Evolutionary conservation across 805 yeast genomes (phyloP).

Genomic region (Metschnikowia aberdeeniae): DNA sequence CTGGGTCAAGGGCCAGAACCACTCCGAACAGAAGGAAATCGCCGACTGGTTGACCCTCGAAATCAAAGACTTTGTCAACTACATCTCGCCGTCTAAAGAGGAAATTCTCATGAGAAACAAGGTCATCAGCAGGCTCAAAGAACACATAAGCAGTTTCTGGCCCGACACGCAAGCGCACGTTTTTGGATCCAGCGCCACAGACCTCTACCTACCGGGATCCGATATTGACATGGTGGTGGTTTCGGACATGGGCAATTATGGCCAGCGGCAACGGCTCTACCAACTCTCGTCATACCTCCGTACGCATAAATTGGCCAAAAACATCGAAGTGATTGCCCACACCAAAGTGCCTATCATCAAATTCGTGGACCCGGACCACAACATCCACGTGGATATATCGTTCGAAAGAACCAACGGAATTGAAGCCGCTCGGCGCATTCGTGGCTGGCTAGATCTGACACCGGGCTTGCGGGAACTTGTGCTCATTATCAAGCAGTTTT

Average conservation of each 20-base stretch:
- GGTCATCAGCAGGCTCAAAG: constrained; percentile 58
- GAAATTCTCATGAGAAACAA: constrained; percentile 67
- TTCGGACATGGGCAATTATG: constrained; percentile 56
- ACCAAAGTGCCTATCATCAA: constrained; percentile 95
- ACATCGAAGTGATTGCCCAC: constrained; percentile 79
- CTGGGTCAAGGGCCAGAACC: constrained; percentile 78
- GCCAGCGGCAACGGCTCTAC: constrained; percentile 61
- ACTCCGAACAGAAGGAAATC: constrained; percentile 68
- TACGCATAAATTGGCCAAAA: constrained; percentile 55
- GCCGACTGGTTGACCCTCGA: constrained; percentile 86
- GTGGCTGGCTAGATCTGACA: constrained; percentile 65
- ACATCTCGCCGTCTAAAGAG: constrained; percentile 75
- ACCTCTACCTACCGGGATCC: constrained; percentile 87
- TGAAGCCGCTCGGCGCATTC: constrained; percentile 73
- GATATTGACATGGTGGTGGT: constrained; percentile 92
- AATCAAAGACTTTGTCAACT: constrained; percentile 76
- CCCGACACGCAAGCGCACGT: constrained; percentile 74
- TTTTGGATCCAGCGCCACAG: constrained; percentile 94
- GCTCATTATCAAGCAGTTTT: constrained; percentile 77
- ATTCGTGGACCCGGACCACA: constrained; percentile 68
- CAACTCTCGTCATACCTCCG: constrained; percentile 69
- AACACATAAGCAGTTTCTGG: constrained; percentile 58
- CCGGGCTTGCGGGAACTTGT: constrained; percentile 84
- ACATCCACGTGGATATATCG: constrained; percentile 81
- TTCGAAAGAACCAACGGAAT: constrained; percentile 83